Conservation (phyloP, 1,284 basidiomycete species). For the Pterulicium gracile region DNA sequence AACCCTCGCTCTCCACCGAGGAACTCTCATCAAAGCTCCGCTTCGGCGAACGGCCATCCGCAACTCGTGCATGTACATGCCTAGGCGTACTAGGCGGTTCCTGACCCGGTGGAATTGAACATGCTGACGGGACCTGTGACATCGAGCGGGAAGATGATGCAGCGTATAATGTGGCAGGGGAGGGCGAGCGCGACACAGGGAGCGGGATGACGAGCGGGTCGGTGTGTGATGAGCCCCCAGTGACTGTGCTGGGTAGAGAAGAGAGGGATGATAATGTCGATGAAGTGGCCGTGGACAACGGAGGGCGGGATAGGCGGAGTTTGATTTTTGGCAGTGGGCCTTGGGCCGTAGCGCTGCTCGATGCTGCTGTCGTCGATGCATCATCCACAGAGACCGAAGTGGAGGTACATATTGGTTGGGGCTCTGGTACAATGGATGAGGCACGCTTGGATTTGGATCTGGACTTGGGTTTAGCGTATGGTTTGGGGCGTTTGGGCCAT, state of each 20-base stretch:
- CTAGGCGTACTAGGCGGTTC: constrained; percentile 29
- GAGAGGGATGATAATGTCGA: constrained; percentile 4
- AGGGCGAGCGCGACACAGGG: constrained; percentile 34
- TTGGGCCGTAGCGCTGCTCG: background rate
- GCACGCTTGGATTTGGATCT: constrained; percentile 16
- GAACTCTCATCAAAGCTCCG: constrained; percentile 1
- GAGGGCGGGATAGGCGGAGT: background rate
- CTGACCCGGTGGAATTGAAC: constrained; percentile 26
- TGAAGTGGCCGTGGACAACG: background rate
- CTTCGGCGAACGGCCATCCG: background rate
- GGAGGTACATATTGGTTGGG: too few species aligned
- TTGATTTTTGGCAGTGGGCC: background rate
- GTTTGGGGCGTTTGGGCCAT: constrained; percentile 12
- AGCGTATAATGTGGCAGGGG: constrained; percentile 21
- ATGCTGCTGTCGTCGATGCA: constrained; percentile 13
- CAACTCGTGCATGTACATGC: constrained; percentile 25
- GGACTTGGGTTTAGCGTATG: constrained; percentile 22
- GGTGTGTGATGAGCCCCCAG: constrained; percentile 12
- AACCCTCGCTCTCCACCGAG: background rate
- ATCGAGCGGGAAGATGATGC: constrained; percentile 16
- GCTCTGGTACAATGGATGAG: background rate
- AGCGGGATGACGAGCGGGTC: constrained; percentile 25
- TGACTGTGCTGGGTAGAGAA: constrained; percentile 4
- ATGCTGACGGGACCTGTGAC: constrained; percentile 5
- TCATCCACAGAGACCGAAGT: background rate